Evolutionary conservation across 2,329 filamentous ascomycete genomes (phyloP).

Genomic region (Akanthomyces dipterigenus): DNA sequence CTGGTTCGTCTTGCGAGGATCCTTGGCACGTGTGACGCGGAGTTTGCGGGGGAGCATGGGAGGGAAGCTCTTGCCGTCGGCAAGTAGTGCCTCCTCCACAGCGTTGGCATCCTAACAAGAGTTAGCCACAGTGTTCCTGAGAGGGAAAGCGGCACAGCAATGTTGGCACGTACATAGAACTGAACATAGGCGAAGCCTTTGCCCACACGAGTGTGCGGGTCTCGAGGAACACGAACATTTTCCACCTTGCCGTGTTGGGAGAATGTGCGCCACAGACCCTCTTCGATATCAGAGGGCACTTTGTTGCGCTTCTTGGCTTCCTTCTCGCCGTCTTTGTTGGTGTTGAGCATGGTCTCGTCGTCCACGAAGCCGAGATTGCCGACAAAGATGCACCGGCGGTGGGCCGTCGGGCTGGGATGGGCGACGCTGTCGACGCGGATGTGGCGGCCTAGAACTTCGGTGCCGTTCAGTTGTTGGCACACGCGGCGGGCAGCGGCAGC

Average conservation of each 20-base stretch:
- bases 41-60: conserved; percentile 86
- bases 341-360: conserved; percentile 68
- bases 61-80: conserved; percentile 87
- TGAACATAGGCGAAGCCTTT: conserved; percentile 98
- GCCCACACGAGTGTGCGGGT: conserved; percentile 83
- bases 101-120: conserved; percentile 62
- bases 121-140: not conserved
- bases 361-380: conserved; percentile 96
- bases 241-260: conserved; percentile 72
- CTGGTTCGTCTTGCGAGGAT: conserved; percentile 52
- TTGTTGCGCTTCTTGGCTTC: conserved; percentile 68
- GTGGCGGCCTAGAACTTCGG: conserved; percentile 76
- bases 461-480: conserved; percentile 73
- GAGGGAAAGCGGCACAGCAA: not conserved
- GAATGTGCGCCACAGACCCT: conserved; percentile 85
- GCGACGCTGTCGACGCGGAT: conserved; percentile 86
- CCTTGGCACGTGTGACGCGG: conserved; percentile 81
- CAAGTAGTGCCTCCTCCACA: conserved; percentile 83
- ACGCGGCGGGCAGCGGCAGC: conserved; percentile 69
- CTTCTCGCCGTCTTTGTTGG: conserved; percentile 57
- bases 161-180: conserved; percentile 56
- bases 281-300: conserved; percentile 77
- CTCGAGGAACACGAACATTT: conserved; percentile 85
- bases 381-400: conserved; percentile 89
- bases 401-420: conserved; percentile 74